Evolutionary conservation across 495 filamentous ascomycete genomes (phyloP).

Genomic region (Hypoxylon lienhwacheense): DNA sequence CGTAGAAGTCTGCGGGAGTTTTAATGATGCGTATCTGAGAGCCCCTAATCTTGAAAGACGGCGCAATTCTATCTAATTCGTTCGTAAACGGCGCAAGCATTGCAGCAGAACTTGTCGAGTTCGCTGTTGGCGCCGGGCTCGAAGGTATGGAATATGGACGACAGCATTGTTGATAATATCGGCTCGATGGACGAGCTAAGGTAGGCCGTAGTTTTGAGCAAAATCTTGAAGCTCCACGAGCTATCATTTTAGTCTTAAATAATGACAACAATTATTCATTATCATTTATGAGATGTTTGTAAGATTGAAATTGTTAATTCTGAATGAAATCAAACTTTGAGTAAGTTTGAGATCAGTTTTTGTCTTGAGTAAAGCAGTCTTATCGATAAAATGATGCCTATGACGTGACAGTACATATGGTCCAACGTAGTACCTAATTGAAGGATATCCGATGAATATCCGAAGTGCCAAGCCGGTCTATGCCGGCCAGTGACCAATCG

Average conservation of each 20-base stretch:
- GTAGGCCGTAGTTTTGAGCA: constrained; percentile 37
- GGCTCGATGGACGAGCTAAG: constrained; percentile 15
- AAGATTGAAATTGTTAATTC: not conserved
- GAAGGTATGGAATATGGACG: constrained; percentile 50
- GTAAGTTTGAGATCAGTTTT: not conserved
- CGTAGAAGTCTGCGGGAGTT: constrained; percentile 82
- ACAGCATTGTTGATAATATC: constrained; percentile 37
- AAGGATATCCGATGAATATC: constrained; percentile 9
- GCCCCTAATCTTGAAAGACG: constrained; percentile 81
- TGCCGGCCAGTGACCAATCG: no score
- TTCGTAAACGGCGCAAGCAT: constrained; percentile 68
- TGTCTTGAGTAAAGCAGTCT: not conserved
- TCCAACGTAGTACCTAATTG: not conserved
- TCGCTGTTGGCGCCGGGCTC: constrained; percentile 27
- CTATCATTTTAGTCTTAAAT: constrained; percentile 27
- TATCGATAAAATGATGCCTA: constrained; percentile 11
- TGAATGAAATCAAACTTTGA: constrained; percentile 1
- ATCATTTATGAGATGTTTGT: not conserved
- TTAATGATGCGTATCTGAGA: constrained; percentile 79
- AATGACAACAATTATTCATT: constrained; percentile 1
- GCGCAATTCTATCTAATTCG: constrained; percentile 87
- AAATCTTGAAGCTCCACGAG: constrained; percentile 30
- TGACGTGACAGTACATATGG: constrained; percentile 4
- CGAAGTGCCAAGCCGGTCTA: not conserved
- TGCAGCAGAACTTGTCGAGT: constrained; percentile 36